Evolutionary conservation across 148 eudicot genomes (phyloP).

Genomic region (Rhododendron vialii): DNA sequence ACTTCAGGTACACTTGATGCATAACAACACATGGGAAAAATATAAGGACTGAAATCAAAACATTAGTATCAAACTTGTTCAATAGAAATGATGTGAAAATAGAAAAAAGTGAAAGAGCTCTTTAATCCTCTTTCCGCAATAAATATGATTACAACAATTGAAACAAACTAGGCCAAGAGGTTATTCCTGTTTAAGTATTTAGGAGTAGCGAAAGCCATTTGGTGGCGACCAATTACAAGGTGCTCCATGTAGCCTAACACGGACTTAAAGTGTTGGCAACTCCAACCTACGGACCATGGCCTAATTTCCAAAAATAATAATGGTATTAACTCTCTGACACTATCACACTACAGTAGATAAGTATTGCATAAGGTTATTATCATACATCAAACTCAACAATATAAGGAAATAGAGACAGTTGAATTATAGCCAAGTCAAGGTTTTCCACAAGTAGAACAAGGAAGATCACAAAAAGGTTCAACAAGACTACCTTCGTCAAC

Average conservation of each 20-base stretch:
- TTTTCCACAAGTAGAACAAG: not conserved
- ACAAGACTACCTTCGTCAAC: conserved; percentile 40
- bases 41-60: not conserved
- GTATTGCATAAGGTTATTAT: not conserved
- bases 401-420: not conserved
- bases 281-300: no score
- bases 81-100: not conserved
- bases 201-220: not conserved
- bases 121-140: not conserved
- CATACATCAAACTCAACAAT: not conserved
- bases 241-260: not conserved
- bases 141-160: not conserved
- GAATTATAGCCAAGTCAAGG: not conserved
- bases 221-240: not conserved
- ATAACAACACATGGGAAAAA: not conserved
- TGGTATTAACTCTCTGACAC: not conserved
- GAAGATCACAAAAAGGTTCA: not conserved
- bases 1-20: not conserved
- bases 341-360: not conserved
- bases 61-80: not conserved
- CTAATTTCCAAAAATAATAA: no score
- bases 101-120: not conserved
- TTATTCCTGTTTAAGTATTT: not conserved
- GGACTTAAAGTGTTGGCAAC: not conserved
- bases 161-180: not conserved